A percentile compares a stretch with the other conserved stretches of the same genome.
Conservation (phyloP, 495 filamentous ascomycete genomes). For the Penicillium argentinense region DNA sequence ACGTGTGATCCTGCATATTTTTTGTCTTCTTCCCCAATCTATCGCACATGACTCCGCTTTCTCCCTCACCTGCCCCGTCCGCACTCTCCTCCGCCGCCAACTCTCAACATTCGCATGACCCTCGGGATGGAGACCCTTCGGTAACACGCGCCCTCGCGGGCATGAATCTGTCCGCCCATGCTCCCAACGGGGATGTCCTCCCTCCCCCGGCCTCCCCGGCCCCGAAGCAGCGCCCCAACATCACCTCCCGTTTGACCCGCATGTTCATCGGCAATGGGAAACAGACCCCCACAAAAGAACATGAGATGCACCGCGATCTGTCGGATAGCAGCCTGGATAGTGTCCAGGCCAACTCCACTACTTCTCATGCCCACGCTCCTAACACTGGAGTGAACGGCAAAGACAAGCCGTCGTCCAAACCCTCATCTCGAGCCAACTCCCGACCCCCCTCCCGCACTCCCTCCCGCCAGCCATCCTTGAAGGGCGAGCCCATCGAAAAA, state of each 20-base stretch:
- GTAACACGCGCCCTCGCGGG: conserved; percentile 49
- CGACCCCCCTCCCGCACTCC: conserved; percentile 39
- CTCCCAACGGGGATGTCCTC: conserved; percentile 36
- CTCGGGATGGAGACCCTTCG: conserved; percentile 44
- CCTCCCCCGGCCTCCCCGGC: conserved; percentile 30
- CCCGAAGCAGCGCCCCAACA: conserved; percentile 45
- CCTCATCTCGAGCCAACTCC: conserved; percentile 32
- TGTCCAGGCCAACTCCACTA: conserved; percentile 21
- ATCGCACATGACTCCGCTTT: conserved; percentile 51
- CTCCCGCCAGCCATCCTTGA: conserved; percentile 45
- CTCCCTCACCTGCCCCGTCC: conserved; percentile 45
- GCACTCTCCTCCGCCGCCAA: conserved; percentile 46
- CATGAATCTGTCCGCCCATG: conserved; percentile 46
- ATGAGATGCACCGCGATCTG: conserved; percentile 35
- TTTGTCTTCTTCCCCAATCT: conserved; percentile 13
- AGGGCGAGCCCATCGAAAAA: conserved; percentile 33
- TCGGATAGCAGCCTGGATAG: conserved; percentile 45
- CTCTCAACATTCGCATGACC: conserved; percentile 41
- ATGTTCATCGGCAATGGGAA: conserved; percentile 55
- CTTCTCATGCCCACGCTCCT: background rate
- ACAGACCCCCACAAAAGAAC: conserved; percentile 29
- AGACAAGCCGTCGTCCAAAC: conserved; percentile 31
- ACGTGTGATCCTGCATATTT: conserved; percentile 5
- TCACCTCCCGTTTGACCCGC: conserved; percentile 58
- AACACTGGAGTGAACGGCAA: conserved; percentile 16